phyloP scores from a whole-genome alignment of 352 stramenopile genomes.

The Globisporangium okanoganense region DNA sequence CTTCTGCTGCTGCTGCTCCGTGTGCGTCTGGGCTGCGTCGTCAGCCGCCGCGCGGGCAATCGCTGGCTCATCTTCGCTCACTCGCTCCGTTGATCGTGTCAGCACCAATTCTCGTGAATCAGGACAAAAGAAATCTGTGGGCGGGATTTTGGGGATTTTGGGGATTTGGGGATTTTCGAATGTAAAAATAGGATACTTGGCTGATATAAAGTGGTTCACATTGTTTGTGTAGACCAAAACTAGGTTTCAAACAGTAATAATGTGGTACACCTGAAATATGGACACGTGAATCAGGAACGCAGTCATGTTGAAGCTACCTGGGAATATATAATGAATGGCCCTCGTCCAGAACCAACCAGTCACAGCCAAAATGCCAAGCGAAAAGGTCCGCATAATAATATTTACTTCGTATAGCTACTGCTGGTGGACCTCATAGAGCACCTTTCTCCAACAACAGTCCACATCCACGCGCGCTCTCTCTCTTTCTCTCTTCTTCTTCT shows the following conservation, averaged over 20 bases:
- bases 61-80: not conserved
- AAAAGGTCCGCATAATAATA: not conserved
- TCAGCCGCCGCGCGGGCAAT: constrained; percentile 1
- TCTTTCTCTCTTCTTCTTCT: not conserved
- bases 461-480: not conserved
- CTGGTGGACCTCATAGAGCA: not conserved
- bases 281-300: too few relatives aligned
- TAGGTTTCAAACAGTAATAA: too few relatives aligned
- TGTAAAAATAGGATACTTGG: not conserved
- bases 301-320: too few relatives aligned
- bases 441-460: not conserved
- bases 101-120: not conserved
- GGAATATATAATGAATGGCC: too few relatives aligned
- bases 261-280: too few relatives aligned
- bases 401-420: not conserved
- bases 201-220: too few relatives aligned
- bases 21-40: not conserved
- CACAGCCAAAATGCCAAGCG: too few relatives aligned
- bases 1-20: not conserved
- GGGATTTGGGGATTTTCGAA: not conserved
- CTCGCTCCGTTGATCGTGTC: not conserved
- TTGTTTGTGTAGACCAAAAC: too few relatives aligned
- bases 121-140: not conserved
- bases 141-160: not conserved
- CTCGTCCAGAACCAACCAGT: too few relatives aligned